Conservation (phyloP, 805 yeast genomes). For the Peterozyma toletana region DNA sequence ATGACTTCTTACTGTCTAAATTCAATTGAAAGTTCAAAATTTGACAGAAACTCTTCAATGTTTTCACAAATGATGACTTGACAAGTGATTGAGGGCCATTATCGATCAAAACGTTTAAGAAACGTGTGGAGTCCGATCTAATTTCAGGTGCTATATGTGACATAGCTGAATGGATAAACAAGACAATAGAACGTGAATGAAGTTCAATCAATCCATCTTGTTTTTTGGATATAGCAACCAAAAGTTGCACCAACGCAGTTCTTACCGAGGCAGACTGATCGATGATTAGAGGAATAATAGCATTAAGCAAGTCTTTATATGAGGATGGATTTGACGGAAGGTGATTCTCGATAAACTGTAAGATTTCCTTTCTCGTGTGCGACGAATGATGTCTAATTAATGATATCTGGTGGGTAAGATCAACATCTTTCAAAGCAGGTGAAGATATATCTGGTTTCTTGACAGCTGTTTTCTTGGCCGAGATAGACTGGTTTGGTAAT, state of each 20-base stretch:
- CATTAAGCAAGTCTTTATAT: constrained; percentile 48
- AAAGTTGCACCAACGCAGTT: constrained; percentile 39
- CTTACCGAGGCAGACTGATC: constrained; percentile 69
- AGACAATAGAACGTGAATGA: constrained; percentile 53
- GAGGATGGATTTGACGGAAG: constrained; percentile 45
- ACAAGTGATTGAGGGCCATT: constrained; percentile 48
- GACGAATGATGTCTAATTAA: constrained; percentile 69
- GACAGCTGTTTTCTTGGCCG: constrained; percentile 10
- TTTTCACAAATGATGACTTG: constrained; percentile 59
- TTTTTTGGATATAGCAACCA: constrained; percentile 37
- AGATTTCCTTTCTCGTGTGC: constrained; percentile 64
- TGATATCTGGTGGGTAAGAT: constrained; percentile 54
- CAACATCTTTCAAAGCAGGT: constrained; percentile 27
- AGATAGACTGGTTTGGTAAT: constrained; percentile 29
- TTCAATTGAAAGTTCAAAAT: constrained; percentile 67
- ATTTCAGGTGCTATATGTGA: constrained; percentile 79
- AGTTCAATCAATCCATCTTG: constrained; percentile 52
- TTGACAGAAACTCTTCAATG: constrained; percentile 59
- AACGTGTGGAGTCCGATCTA: constrained; percentile 67
- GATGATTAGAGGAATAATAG: constrained; percentile 54
- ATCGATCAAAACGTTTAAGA: constrained; percentile 52
- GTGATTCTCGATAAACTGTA: constrained; percentile 42
- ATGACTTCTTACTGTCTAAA: constrained; percentile 16
- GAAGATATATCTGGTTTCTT: constrained; percentile 5
- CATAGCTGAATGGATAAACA: constrained; percentile 87